phyloP scores from a whole-genome alignment of 495 filamentous ascomycete species.

The Xeromyces bisporus region DNA sequence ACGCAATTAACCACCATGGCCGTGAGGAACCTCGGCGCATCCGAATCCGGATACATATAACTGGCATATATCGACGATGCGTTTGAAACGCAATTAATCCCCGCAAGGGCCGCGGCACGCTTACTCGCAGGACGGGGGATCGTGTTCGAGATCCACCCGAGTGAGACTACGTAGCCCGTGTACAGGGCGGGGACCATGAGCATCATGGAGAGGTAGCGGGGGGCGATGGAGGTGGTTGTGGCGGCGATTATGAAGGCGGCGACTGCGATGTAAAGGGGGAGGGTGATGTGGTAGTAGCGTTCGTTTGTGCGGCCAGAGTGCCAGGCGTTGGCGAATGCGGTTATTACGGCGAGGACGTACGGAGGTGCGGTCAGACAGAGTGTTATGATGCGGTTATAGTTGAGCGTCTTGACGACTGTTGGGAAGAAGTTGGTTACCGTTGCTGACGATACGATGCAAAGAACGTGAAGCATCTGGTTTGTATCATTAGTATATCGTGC shows the following conservation, averaged over 20 bases:
- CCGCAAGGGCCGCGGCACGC: slow-evolving; percentile 63
- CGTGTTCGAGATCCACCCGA: slow-evolving; percentile 67
- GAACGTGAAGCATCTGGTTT: slow-evolving; percentile 43
- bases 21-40: slow-evolving; percentile 28
- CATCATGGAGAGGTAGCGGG: slow-evolving; percentile 71
- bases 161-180: slow-evolving; percentile 49
- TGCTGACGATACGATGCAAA: slow-evolving; percentile 53
- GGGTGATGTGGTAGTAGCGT: slow-evolving; percentile 57
- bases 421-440: slow-evolving; percentile 86
- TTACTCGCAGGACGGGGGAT: slow-evolving; percentile 74
- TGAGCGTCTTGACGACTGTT: slow-evolving; percentile 60
- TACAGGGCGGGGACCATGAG: slow-evolving; percentile 47
- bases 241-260: slow-evolving; percentile 62
- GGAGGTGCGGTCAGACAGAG: slow-evolving; percentile 65
- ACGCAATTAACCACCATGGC: slow-evolving; percentile 63
- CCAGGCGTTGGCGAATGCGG: slow-evolving; percentile 54
- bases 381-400: slow-evolving; percentile 47
- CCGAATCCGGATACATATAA: slow-evolving; percentile 48
- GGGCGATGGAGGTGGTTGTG: slow-evolving; percentile 41
- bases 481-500: slow-evolving; percentile 8
- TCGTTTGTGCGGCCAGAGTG: slow-evolving; percentile 68
- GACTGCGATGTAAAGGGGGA: slow-evolving; percentile 52
- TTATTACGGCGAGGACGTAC: slow-evolving; percentile 54
- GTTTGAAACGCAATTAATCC: slow-evolving; percentile 71
- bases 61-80: slow-evolving; percentile 50